phyloP scores from a whole-genome alignment of 108 stramenopile genomes.

The Bacterosira constricta region DNA sequence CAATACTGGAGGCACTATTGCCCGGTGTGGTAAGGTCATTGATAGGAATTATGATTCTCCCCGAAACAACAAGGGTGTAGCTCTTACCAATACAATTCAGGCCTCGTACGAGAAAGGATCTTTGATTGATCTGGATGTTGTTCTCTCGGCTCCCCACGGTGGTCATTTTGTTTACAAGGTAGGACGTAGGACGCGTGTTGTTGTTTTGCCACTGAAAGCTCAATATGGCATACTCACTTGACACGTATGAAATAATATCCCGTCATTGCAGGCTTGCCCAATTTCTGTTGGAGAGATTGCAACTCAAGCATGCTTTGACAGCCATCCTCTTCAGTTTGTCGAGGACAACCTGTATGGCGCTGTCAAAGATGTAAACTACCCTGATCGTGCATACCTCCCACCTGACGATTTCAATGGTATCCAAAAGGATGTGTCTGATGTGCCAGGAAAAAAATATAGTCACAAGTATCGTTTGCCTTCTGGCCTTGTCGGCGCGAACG shows the following conservation, averaged over 20 bases:
- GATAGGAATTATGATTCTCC: not conserved
- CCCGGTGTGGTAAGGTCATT: not conserved
- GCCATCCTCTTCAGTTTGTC: slow-evolving; percentile 45
- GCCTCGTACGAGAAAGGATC: not conserved
- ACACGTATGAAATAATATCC: too few species aligned
- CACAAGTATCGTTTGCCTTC: slow-evolving; percentile 2
- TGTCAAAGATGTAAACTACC: slow-evolving; percentile 38
- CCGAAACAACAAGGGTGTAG: not conserved
- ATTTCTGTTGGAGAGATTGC: slow-evolving; percentile 23
- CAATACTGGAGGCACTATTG: not conserved
- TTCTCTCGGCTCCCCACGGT: slow-evolving; percentile 45
- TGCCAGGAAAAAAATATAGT: too few species aligned
- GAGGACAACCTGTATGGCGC: slow-evolving; percentile 39
- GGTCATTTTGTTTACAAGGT: slow-evolving; percentile 53
- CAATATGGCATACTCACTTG: too few species aligned
- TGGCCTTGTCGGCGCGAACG: slow-evolving; percentile 20
- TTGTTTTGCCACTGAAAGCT: too few species aligned
- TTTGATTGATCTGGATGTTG: not conserved
- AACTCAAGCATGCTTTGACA: slow-evolving; percentile 57
- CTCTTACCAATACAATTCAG: not conserved
- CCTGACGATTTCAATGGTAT: too few species aligned
- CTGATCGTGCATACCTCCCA: slow-evolving; percentile 55
- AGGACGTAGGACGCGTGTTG: too few species aligned
- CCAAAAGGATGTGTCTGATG: not conserved
- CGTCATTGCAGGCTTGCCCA: slow-evolving; percentile 57